Conservation (phyloP, 2,329 filamentous ascomycete genomes). For the Chlorencoelia australis region DNA sequence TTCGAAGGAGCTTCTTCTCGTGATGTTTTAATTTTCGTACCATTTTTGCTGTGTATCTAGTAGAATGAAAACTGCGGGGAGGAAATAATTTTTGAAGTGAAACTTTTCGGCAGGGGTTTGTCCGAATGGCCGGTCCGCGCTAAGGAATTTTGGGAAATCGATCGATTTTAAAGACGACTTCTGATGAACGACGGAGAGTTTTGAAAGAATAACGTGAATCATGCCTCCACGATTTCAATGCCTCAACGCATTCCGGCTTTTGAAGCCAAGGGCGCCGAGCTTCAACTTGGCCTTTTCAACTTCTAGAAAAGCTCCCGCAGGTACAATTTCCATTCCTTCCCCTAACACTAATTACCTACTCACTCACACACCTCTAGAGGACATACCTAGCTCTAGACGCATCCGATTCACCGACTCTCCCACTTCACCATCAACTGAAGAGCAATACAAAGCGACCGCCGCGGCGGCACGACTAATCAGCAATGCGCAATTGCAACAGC, state of each 20-base stretch:
- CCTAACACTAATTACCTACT: no score
- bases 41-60: no score
- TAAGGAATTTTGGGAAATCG: slow-evolving; percentile 9
- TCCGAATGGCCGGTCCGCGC: slow-evolving; percentile 4
- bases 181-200: slow-evolving; percentile 1
- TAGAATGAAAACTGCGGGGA: slow-evolving; percentile 5
- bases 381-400: no score
- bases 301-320: slow-evolving; percentile 13
- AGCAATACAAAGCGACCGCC: no score
- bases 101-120: slow-evolving; percentile 13
- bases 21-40: slow-evolving; percentile 94
- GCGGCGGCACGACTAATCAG: no score
- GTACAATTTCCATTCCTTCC: no score
- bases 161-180: no score
- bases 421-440: no score
- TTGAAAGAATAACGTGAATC: slow-evolving; percentile 10
- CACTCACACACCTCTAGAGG: no score
- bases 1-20: slow-evolving; percentile 86
- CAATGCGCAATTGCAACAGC: no score
- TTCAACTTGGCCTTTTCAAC: slow-evolving; percentile 21
- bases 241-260: slow-evolving; percentile 16
- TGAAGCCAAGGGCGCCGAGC: slow-evolving; percentile 7
- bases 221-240: slow-evolving; percentile 24
- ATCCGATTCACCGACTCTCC: no score
- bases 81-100: slow-evolving; percentile 15